Evolutionary conservation across 768 basidiomycete species (phyloP), one percentile per base, ranked within the genome.

Genomic region (Cyclocybe aegerita): DNA sequence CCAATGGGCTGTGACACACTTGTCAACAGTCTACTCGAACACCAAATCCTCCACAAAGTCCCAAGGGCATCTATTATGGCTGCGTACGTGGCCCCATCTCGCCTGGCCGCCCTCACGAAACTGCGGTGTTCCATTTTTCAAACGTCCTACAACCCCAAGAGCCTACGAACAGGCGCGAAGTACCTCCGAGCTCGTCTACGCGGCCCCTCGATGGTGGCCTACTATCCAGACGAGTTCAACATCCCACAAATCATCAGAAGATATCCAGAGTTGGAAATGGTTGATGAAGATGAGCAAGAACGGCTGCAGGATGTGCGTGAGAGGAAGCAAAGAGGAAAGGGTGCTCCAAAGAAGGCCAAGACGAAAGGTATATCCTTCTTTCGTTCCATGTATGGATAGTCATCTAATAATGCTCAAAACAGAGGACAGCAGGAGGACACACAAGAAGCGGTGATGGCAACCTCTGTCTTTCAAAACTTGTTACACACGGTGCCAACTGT

Each of bases 81-180:
- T 12, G 64, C 74, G 33, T 62, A 65, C 8, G 60, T 80, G n/a
- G 58, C 70, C 4, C 74, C 77, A 15, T 71, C 78, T 34, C 80
- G 83, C 45, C 67, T 90, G n/a, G 70, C 74, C 10, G 72, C 79
- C n/a, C 74, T 93, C 54, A 78, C 68, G 1, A 77, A 80, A 43
- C 73, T 89, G 4, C 86, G 85, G 39, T 86, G 83, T 64, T 64
- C 75, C 37, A 81, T 98, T 46, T 96, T 98, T 63, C 82, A 93
- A 62, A 96, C 92, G 7, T 75, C 87, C 3, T 93, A 89, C 71
- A 98, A 98, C 69, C 95, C 95, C 0, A 78, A 78, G 2, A 81
- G 80, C 23, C 65, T 82, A 10, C 85, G 95, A 12, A 94, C 90
- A 0, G 96, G 96, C 12, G 88, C 93, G 23, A 98, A 98, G 72